Evolutionary conservation across 2,329 filamentous ascomycete species (phyloP).

Genomic region (Penicillium sp.): DNA sequence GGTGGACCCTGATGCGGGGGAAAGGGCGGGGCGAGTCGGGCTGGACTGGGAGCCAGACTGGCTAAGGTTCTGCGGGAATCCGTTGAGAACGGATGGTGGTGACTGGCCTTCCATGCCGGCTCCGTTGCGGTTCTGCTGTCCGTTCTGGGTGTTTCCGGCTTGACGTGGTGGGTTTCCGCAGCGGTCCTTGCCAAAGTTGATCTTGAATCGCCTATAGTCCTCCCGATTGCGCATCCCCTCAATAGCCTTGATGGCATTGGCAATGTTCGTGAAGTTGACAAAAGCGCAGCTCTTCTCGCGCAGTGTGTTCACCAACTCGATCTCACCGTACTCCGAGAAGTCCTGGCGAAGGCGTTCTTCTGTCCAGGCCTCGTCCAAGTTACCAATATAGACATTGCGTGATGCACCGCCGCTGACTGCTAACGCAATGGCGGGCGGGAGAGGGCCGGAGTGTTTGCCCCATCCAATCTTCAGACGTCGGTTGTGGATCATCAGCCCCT

Average conservation of each 20-base stretch:
- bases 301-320: conserved; percentile 91
- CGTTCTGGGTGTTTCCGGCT: conserved; percentile 50
- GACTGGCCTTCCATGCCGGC: conserved; percentile 47
- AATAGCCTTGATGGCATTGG: conserved; percentile 98
- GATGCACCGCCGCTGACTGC: conserved; percentile 94
- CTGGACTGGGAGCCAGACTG: conserved; percentile 52
- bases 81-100: conserved; percentile 48
- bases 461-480: conserved; percentile 94
- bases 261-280: conserved; percentile 99
- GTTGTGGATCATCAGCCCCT: conserved; percentile 99
- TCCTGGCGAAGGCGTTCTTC: conserved; percentile 93
- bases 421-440: conserved; percentile 88
- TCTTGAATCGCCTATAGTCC: conserved; percentile 97
- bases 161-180: conserved; percentile 94
- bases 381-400: conserved; percentile 97
- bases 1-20: conserved; percentile 48
- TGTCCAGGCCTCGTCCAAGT: conserved; percentile 92
- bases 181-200: conserved; percentile 98
- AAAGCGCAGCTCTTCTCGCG: conserved; percentile 99
- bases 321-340: conserved; percentile 94
- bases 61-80: conserved; percentile 47
- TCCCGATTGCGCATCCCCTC: conserved; percentile 90
- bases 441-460: conserved; percentile 96
- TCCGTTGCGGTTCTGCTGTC: conserved; percentile 59
- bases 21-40: conserved; percentile 49